These are phyloP conservation scores for Geotrichum reessii DNA, from an alignment of 1,139 yeast genomes.

Conservation along the genomic window DNA sequence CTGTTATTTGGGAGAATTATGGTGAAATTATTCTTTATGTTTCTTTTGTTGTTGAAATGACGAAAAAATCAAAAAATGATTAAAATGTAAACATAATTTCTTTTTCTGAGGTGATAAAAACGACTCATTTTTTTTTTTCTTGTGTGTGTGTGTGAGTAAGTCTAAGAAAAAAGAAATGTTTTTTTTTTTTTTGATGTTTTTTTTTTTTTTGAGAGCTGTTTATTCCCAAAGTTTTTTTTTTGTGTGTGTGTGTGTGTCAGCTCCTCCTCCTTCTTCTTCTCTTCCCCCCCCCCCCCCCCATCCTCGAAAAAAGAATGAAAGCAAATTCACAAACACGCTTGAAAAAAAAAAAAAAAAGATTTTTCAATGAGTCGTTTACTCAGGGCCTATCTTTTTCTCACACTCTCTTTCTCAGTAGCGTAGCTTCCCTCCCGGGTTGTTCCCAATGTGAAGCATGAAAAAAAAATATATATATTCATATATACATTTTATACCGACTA, in stretches of 20 bases:
- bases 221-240: background rate
- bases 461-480: background rate
- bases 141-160: background rate
- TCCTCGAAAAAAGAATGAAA: background rate
- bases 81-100: background rate
- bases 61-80: background rate
- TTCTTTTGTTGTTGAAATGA: background rate
- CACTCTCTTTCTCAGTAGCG: too few relatives aligned
- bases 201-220: background rate
- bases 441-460: background rate
- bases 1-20: background rate
- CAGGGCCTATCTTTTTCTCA: background rate
- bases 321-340: background rate
- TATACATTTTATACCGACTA: background rate
- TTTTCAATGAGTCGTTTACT: background rate
- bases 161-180: background rate
- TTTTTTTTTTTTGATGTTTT: too few relatives aligned
- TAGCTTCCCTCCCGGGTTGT: background rate
- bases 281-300: background rate
- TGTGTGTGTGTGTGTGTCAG: too few relatives aligned
- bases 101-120: background rate
- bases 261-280: background rate
- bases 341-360: too few relatives aligned
- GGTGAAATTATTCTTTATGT: background rate
- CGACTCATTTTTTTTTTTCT: background rate